A percentile compares a stretch with the other conserved stretches of the same genome.
These are phyloP conservation scores for Hyphopichia fennica DNA, from an alignment of 1,139 yeast species.

Conservation along the genomic window DNA sequence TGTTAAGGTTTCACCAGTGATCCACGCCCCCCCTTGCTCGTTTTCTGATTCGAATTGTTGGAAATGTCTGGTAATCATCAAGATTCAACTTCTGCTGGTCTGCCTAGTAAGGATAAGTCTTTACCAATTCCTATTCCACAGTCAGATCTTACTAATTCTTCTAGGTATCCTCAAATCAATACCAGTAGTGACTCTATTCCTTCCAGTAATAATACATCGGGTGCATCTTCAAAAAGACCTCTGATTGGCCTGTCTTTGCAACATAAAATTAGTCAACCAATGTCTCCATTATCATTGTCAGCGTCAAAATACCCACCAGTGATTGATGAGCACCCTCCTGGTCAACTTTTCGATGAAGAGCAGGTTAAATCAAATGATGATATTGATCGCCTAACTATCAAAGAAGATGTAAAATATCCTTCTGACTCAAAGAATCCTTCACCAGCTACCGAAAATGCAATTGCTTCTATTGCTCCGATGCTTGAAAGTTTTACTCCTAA, in stretches of 20 bases:
- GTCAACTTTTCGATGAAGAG: not conserved
- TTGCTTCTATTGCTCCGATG: constrained; percentile 79
- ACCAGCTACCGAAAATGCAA: constrained; percentile 54
- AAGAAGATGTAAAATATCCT: not conserved
- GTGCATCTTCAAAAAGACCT: not conserved
- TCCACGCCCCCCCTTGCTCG: too few relatives aligned
- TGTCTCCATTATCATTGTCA: constrained; percentile 33
- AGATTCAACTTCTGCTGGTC: not conserved
- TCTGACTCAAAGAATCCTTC: constrained; percentile 14
- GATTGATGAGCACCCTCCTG: constrained; percentile 1
- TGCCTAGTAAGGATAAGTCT: not conserved
- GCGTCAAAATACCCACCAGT: constrained; percentile 12
- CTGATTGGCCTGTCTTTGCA: constrained; percentile 4
- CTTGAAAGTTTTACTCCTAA: constrained; percentile 71
- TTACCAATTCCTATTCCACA: not conserved
- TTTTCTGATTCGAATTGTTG: too few relatives aligned
- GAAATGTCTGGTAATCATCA: not conserved
- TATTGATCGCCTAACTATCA: not conserved
- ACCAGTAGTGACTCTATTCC: not conserved
- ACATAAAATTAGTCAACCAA: constrained; percentile 18
- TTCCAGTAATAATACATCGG: not conserved
- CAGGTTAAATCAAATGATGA: constrained; percentile 7
- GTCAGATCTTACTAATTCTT: not conserved
- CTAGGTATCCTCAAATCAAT: not conserved
- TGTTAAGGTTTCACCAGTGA: too few relatives aligned